Percentiles rank a stretch among this genome's conserved stretches.
Evolutionary conservation across 352 stramenopile species (phyloP).

Genomic region (Lagenidium giganteum): DNA sequence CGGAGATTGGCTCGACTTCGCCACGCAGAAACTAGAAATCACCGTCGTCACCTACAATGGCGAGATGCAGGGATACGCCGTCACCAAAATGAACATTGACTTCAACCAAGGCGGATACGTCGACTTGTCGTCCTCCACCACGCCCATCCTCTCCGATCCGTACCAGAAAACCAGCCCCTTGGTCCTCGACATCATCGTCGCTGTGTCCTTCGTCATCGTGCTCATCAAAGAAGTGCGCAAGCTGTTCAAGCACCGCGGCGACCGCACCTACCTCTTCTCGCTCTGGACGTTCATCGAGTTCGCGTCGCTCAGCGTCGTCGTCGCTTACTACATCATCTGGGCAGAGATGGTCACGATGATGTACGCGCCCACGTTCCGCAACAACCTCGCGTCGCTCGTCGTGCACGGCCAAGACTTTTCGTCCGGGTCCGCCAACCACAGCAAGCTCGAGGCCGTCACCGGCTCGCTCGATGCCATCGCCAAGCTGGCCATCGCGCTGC

Average conservation of each 20-base stretch:
- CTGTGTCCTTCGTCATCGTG: slow-evolving; percentile 22
- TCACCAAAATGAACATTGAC: slow-evolving; percentile 29
- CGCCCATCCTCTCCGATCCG: slow-evolving; percentile 24
- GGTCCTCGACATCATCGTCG: slow-evolving; percentile 30
- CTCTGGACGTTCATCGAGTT: slow-evolving; percentile 17
- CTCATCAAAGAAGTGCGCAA: slow-evolving; percentile 14
- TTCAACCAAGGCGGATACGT: slow-evolving; percentile 32
- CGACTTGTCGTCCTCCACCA: slow-evolving; percentile 23
- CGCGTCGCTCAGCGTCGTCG: slow-evolving; percentile 7
- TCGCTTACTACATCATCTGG: slow-evolving; percentile 2
- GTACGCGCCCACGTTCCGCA: not conserved
- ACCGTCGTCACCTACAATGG: slow-evolving; percentile 53
- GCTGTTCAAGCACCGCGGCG: slow-evolving; percentile 10
- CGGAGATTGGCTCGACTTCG: slow-evolving; percentile 36
- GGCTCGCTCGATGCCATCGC: not conserved
- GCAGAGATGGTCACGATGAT: not conserved
- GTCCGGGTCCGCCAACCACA: not conserved
- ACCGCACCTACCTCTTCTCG: slow-evolving; percentile 5
- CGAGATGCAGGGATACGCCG: slow-evolving; percentile 35
- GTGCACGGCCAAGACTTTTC: not conserved
- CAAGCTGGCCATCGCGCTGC: not conserved
- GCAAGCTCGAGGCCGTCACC: not conserved
- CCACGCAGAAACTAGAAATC: slow-evolving; percentile 29
- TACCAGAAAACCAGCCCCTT: slow-evolving; percentile 18
- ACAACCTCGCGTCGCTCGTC: not conserved